A percentile compares a stretch with the other conserved stretches of the same genome.
Conservation (phyloP, 2,329 filamentous ascomycete species). For the Stachybotrys chartarum region DNA sequence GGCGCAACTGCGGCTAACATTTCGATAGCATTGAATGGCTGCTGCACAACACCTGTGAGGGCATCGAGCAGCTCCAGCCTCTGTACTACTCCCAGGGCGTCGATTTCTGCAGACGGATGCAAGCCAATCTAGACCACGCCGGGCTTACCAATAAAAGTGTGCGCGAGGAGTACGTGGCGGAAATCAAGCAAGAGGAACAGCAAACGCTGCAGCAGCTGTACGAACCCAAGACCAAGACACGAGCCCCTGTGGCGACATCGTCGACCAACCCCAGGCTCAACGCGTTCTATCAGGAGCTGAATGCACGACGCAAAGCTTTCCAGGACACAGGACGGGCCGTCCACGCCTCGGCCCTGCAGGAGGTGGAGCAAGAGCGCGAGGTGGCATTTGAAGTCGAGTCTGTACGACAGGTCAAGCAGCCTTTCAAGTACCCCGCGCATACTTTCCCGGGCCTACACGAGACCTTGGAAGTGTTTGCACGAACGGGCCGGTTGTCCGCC, state of each 20-base stretch:
- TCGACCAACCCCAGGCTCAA: conserved; percentile 8
- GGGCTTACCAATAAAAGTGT: conserved; percentile 34
- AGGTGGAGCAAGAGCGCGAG: conserved; percentile 52
- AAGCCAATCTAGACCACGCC: conserved; percentile 37
- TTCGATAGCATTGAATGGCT: conserved; percentile 39
- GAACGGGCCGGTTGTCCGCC: conserved; percentile 35
- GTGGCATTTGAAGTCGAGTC: conserved; percentile 50
- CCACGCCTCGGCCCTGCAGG: conserved; percentile 48
- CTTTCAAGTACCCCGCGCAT: conserved; percentile 30
- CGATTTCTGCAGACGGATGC: conserved; percentile 49
- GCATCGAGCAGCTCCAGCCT: conserved; percentile 50
- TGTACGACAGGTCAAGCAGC: conserved; percentile 47
- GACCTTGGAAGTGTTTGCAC: conserved; percentile 39
- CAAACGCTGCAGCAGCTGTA: conserved; percentile 55
- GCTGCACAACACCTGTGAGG: conserved; percentile 53
- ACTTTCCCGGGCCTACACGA: conserved; percentile 38
- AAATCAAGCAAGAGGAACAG: conserved; percentile 40
- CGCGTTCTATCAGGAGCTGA: conserved; percentile 13
- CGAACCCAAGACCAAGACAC: conserved; percentile 20
- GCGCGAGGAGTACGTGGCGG: conserved; percentile 23
- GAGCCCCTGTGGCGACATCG: conserved; percentile 4
- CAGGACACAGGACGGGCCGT: conserved; percentile 16
- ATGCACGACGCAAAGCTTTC: conserved; percentile 11
- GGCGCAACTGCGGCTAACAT: conserved; percentile 2
- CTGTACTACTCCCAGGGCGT: conserved; percentile 53